phyloP scores from a whole-genome alignment of 495 filamentous ascomycete genomes.

The Penicillium nucicola region DNA sequence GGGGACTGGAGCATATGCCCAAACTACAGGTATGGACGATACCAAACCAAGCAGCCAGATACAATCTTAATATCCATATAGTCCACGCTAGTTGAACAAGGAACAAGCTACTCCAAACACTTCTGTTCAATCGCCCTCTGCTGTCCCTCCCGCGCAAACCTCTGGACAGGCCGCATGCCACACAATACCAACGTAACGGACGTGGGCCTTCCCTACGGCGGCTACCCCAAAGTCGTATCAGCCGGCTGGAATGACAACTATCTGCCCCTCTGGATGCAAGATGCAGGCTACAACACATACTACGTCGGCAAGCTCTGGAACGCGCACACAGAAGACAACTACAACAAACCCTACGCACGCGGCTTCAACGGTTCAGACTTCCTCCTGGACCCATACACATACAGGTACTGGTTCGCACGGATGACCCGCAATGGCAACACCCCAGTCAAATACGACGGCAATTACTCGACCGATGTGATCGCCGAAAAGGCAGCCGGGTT shows the following conservation, averaged over 20 bases:
- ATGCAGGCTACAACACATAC: constrained; percentile 65
- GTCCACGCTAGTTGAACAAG: constrained; percentile 30
- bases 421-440: constrained; percentile 55
- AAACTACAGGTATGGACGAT: constrained; percentile 35
- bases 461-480: constrained; percentile 60
- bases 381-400: constrained; percentile 66
- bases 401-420: constrained; percentile 58
- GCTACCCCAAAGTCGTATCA: constrained; percentile 61
- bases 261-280: constrained; percentile 65
- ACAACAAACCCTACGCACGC: constrained; percentile 51
- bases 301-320: constrained; percentile 72
- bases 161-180: constrained; percentile 38
- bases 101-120: constrained; percentile 39
- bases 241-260: constrained; percentile 62
- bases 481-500: constrained; percentile 56
- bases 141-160: constrained; percentile 50
- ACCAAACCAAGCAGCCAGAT: not conserved
- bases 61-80: not conserved
- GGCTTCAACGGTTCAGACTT: constrained; percentile 58
- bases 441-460: constrained; percentile 48
- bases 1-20: constrained; percentile 55
- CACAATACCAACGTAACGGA: constrained; percentile 59
- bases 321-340: constrained; percentile 53
- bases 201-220: constrained; percentile 56
- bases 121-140: constrained; percentile 56